Base-by-base conservation (phyloP, 2,329 filamentous ascomycete species). In the Parafenestella ontariensis region DNA sequence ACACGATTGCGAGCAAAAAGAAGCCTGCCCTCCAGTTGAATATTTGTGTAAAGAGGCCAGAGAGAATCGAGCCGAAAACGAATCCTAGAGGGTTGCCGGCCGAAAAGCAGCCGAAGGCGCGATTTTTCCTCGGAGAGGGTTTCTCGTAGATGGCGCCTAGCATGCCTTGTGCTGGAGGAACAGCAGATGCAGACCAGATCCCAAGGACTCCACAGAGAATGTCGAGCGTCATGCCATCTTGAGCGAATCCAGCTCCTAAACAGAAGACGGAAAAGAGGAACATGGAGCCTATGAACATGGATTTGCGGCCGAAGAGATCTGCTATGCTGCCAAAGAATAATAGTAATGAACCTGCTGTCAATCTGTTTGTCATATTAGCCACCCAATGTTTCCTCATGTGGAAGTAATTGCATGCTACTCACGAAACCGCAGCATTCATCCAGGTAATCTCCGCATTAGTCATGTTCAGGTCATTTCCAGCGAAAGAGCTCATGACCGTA, bases 321-420 rank as follows among this genome's bases (percentile, higher is more conserved):
- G 87, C 86, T 6, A 89, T 75, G 61, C 84, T 85, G 34, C 87
- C 87, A 54, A 90, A 87, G 62, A 87, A 83, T 8, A 90, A 79
- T 58, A 90, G 80, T 62, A 90, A 85, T 0, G 87, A 82, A 6
- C 87, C 87, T 31, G 84, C 84, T 1, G 83, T 84, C 15, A 90
- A 78, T 13, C 82, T 84, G 34, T 29, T 15, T 11, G 6, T 18
- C 3, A 11, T 17, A 23, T 56, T 17, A 48, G 29, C n/a, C 17
- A 49, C 6, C 37, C 39, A n/a, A 24, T 17, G 26, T 11, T 10
- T 39, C n/a, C 10, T 28, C 13, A 20, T 18, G 28, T 40, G 21
- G 15, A 9, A 29, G n/a, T 34, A 13, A 29, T n/a, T 15, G 21
- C 39, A 11, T 20, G 21, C 15, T 37, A 74, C 79, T 42, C 75